Percentiles rank a stretch among this genome's conserved stretches.
Evolutionary conservation across 208 protist species (phyloP).

Genomic region (Entamoeba invadens): DNA sequence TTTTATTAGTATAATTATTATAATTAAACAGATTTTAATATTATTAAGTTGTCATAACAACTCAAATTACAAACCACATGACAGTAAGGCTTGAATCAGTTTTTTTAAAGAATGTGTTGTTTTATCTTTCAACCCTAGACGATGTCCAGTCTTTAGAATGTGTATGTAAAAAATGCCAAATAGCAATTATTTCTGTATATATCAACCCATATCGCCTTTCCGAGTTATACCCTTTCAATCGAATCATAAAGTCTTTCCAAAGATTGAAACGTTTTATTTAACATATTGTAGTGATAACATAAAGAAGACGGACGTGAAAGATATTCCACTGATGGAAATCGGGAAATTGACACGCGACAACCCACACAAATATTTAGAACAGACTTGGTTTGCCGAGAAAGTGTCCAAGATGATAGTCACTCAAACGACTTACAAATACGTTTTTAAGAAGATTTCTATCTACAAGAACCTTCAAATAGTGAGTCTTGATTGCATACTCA

Average conservation of each 20-base stretch:
- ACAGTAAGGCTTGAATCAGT: neutral
- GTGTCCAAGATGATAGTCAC: neutral
- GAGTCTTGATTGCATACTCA: neutral
- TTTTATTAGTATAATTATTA: no score
- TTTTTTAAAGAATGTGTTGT: neutral
- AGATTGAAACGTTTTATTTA: neutral
- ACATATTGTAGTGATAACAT: neutral
- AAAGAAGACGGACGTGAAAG: neutral
- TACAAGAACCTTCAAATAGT: neutral
- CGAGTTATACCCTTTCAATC: neutral
- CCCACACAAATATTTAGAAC: neutral
- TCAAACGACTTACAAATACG: neutral
- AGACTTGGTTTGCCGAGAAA: neutral
- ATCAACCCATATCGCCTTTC: neutral
- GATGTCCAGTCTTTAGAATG: neutral
- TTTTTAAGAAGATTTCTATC: neutral
- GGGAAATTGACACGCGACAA: neutral
- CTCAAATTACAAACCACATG: no score
- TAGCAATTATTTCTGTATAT: neutral
- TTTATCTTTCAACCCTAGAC: neutral
- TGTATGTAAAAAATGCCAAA: neutral
- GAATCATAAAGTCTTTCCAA: neutral
- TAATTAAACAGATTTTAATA: no score
- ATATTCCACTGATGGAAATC: neutral
- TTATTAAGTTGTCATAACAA: no score